phyloP scores from a whole-genome alignment of 1,284 basidiomycete species.

The Boletellus deceptivus region DNA sequence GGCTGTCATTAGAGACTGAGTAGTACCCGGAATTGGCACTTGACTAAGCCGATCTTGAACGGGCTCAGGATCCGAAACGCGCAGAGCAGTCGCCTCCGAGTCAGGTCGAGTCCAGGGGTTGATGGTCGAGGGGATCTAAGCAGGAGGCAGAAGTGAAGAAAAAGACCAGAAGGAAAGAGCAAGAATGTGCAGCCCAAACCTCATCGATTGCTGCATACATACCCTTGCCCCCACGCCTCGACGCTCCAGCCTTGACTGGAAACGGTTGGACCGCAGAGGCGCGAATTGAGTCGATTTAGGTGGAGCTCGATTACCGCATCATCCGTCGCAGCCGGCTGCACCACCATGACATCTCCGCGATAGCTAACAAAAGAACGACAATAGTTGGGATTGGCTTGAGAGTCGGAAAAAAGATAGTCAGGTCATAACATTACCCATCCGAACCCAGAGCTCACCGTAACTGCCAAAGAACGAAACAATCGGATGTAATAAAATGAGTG shows the following conservation, averaged over 20 bases:
- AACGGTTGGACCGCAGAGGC: neutral
- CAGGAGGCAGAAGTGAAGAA: neutral
- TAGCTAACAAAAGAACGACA: slow-evolving; percentile 13
- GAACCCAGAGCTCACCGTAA: slow-evolving; percentile 5
- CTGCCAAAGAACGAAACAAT: neutral
- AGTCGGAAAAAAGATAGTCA: neutral
- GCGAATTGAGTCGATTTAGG: neutral
- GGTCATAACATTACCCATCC: neutral
- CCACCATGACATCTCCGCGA: too few species aligned
- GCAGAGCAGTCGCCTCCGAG: neutral
- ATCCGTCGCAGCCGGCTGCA: too few species aligned
- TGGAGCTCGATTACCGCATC: neutral
- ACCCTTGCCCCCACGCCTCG: neutral
- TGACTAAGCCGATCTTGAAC: too few species aligned
- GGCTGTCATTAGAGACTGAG: neutral
- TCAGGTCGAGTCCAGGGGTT: neutral
- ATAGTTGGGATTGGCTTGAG: slow-evolving; percentile 15
- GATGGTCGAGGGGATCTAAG: neutral
- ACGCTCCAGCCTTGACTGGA: neutral
- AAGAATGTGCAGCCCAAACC: neutral
- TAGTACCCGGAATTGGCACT: too few species aligned
- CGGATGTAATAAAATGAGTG: too few species aligned
- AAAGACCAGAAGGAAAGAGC: neutral
- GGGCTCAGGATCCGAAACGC: neutral
- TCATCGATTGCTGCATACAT: too few species aligned